phyloP scores from a whole-genome alignment of 202 grass and related monocot species.

The Brachypodium distachyon region DNA sequence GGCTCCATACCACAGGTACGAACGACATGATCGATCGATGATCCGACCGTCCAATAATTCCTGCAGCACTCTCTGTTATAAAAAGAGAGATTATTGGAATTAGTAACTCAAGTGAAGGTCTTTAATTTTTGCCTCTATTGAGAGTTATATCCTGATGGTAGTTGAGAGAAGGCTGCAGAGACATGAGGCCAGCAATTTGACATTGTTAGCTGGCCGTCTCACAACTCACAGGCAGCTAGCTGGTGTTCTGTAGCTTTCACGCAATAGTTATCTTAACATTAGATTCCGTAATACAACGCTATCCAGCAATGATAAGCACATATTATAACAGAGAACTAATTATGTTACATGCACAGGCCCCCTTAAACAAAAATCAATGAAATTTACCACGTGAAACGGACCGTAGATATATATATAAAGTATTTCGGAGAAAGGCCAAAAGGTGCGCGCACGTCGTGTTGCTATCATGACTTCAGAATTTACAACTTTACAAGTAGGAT shows the following conservation, averaged over 20 bases:
- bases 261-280: not conserved
- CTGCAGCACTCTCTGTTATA: no score
- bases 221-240: no score
- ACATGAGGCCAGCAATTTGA: not conserved
- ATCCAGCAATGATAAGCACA: not conserved
- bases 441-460: no score
- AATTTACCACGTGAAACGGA: no score
- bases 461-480: no score
- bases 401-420: no score
- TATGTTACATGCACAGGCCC: no score
- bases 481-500: no score
- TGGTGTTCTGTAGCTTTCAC: not conserved
- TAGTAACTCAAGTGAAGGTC: not conserved
- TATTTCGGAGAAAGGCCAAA: no score
- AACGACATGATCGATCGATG: no score
- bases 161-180: not conserved
- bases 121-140: not conserved
- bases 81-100: not conserved
- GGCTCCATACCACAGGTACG: slow-evolving; percentile 51
- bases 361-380: no score
- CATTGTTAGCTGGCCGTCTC: not conserved
- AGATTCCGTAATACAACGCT: not conserved
- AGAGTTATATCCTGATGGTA: not conserved
- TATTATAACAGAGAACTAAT: not conserved
- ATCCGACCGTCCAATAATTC: no score